A percentile compares a stretch with the other conserved stretches of the same genome.
These are phyloP conservation scores for Citrus mangshanensis DNA, from an alignment of 345 rosid species.

Conservation along the genomic window DNA sequence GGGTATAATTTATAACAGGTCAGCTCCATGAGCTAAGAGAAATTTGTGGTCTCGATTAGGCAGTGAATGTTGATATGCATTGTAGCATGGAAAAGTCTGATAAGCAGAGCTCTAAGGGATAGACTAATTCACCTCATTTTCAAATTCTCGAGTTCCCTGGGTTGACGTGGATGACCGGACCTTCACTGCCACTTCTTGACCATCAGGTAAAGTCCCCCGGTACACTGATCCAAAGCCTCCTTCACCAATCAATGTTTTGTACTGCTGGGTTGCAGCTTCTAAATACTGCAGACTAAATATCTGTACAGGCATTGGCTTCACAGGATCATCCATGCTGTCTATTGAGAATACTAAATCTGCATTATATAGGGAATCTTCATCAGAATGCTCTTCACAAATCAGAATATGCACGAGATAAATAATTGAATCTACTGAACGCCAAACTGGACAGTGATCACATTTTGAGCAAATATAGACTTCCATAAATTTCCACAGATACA, in stretches of 20 bases:
- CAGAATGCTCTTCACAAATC: slow-evolving; percentile 8
- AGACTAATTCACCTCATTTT: slow-evolving; percentile 44
- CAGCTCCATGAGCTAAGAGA: background rate
- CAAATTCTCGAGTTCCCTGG: slow-evolving; percentile 55
- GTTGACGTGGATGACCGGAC: slow-evolving; percentile 54
- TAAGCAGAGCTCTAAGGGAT: background rate
- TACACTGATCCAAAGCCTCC: slow-evolving; percentile 60
- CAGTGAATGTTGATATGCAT: background rate
- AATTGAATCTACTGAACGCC: background rate
- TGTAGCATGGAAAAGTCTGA: background rate
- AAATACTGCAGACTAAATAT: slow-evolving; percentile 38
- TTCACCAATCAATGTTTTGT: slow-evolving; percentile 44
- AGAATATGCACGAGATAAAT: background rate
- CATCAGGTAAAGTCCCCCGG: slow-evolving; percentile 47
- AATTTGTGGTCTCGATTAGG: background rate
- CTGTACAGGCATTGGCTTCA: slow-evolving; percentile 46
- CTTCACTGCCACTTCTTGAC: slow-evolving; percentile 57
- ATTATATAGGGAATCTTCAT: slow-evolving; percentile 10
- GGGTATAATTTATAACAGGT: background rate
- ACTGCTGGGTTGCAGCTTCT: slow-evolving; percentile 47
- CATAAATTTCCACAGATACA: background rate
- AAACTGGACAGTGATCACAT: background rate
- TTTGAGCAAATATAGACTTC: background rate
- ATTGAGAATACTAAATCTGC: slow-evolving; percentile 55
- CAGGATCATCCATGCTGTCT: slow-evolving; percentile 31